Conservation (phyloP, 169 alveolate species). For the Eimeria necatrix region DNA sequence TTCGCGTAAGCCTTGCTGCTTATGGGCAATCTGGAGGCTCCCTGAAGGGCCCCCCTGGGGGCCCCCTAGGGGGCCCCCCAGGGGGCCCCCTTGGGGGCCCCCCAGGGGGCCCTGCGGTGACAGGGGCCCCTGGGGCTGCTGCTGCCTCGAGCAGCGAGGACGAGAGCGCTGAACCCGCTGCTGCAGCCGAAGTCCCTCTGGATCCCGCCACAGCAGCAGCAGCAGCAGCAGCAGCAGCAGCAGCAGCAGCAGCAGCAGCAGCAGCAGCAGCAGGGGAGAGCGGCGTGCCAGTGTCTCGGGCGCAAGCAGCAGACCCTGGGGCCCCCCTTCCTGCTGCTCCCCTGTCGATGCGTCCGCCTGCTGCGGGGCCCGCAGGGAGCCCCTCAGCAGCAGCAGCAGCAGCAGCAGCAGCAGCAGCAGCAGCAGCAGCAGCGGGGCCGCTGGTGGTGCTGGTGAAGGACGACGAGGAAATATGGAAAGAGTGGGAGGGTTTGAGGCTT, state of each 20-base stretch:
- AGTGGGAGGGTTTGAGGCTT: constrained; percentile 52
- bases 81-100: no score
- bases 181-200: background rate
- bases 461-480: constrained; percentile 76
- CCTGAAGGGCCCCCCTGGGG: no score
- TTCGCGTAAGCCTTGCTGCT: no score
- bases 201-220: background rate
- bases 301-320: constrained; percentile 30
- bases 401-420: constrained; percentile 13
- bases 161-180: background rate
- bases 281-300: background rate
- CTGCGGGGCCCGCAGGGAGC: background rate
- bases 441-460: constrained; percentile 41
- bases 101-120: no score
- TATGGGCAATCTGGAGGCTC: no score
- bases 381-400: background rate
- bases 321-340: background rate
- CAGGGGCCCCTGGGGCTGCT: background rate
- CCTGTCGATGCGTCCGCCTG: constrained; percentile 6
- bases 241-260: background rate
- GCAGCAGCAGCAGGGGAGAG: background rate
- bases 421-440: background rate
- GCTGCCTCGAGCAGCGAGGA: background rate
- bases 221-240: background rate
- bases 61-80: no score